These are phyloP conservation scores for Talaromyces stipitatus DNA, from an alignment of 495 filamentous ascomycete species.

Conservation along the genomic window DNA sequence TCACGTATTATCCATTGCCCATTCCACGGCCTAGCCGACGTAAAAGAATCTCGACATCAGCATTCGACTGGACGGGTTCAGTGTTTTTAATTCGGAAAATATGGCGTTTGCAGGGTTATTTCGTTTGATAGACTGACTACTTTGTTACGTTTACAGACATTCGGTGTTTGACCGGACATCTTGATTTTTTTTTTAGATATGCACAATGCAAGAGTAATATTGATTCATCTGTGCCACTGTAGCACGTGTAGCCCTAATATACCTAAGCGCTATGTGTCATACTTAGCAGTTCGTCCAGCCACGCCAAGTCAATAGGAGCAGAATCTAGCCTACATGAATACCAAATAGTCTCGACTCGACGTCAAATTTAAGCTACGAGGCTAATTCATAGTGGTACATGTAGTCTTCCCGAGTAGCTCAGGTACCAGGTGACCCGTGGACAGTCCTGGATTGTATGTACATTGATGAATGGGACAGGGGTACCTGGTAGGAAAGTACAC, in stretches of 20 bases:
- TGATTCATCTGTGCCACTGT: too few species aligned
- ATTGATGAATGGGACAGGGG: too few species aligned
- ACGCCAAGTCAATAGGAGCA: too few species aligned
- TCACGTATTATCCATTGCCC: not conserved
- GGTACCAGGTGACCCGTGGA: too few species aligned
- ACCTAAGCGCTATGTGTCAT: too few species aligned
- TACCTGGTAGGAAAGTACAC: too few species aligned
- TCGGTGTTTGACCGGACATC: not conserved
- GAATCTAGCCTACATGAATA: too few species aligned
- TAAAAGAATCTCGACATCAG: not conserved
- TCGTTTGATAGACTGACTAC: constrained; percentile 1
- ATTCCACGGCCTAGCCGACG: too few species aligned
- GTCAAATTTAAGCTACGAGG: not conserved
- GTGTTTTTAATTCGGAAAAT: not conserved
- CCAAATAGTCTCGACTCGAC: not conserved
- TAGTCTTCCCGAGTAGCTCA: too few species aligned
- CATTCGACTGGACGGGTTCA: constrained; percentile 13
- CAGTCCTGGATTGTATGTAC: too few species aligned
- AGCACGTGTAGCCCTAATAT: too few species aligned
- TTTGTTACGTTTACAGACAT: not conserved
- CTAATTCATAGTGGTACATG: not conserved
- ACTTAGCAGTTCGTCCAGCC: too few species aligned
- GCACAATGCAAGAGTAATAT: not conserved
- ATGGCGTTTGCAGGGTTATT: constrained; percentile 3
- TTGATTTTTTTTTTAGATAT: not conserved